Base-by-base conservation (phyloP, 176 grass and related monocot genomes). In the Themeda triandra region DNA sequence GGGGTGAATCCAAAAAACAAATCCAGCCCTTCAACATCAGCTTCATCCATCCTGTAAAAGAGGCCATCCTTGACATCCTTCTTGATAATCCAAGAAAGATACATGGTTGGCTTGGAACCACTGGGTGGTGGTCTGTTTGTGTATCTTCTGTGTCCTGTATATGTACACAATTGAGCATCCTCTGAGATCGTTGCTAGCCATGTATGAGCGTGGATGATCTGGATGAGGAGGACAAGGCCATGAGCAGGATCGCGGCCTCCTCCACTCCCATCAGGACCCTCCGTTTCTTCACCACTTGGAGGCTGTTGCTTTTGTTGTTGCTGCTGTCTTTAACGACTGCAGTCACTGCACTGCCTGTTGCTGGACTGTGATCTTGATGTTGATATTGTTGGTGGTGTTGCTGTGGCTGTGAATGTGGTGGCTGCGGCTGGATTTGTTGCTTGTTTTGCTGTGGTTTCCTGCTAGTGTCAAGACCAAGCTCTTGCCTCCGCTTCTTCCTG, bases 181-280 rank as follows among this genome's bases (percentile, higher is more conserved):
- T 3, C 2, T 54, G 49, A 54, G 28, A 12, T 75, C 53, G 89
- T 80, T 12, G 4, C 46, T 49, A 92, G 87, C 73, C 82, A 59
- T 94, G 92, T 30, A 94, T 76, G 27, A 83, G 30, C 28, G 85
- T 54, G 76, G 76, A 51, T 69, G 75, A 49, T 69, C 69, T 68
- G 83, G 87, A 86, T 67, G 93, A 91, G 76, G 89, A 95, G 10
- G 96, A 99, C 63, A 99, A 87, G 59, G 96, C 88, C 93, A 99
- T 94, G 44, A 99, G 90, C 54, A 99, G 76, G 35, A 96, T 80
- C 17, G 96, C 96, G 23, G 96, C 96, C 75, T 99, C 96, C 66
- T 91, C 96, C 45, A 93, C 82, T 75, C 84, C 89, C 89, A 89
- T 86, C 17, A 89, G 75, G 39, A 89, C 89, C 92, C 86, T 94